A percentile compares a stretch with the other conserved stretches of the same genome.
Conservation (phyloP, 768 basidiomycete genomes). For the Termitomyces sp. region DNA sequence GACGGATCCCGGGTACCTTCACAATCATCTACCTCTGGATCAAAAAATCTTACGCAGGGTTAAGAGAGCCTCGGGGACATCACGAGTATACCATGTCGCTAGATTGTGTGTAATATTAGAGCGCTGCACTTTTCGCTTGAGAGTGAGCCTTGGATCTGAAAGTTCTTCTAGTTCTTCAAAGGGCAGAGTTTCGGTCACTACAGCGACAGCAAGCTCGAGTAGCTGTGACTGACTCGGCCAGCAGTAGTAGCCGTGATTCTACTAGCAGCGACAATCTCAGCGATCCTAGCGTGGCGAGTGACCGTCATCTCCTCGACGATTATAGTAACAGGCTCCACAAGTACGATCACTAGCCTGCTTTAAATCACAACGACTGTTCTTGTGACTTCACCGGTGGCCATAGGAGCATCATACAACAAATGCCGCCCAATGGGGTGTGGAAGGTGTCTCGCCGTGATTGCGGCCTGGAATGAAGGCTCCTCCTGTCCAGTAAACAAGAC, state of each 20-base stretch:
- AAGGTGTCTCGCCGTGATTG: not conserved
- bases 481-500: not conserved
- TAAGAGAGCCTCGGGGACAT: slow-evolving; percentile 31
- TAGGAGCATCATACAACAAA: not conserved
- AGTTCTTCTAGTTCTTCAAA: not conserved
- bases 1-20: too few relatives aligned
- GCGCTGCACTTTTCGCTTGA: slow-evolving; percentile 24
- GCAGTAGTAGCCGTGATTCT: not conserved
- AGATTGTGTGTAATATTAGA: slow-evolving; percentile 26
- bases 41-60: too few relatives aligned
- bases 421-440: not conserved
- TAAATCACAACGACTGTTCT: not conserved
- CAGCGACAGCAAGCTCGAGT: not conserved
- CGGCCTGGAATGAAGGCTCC: not conserved
- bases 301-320: not conserved
- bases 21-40: too few relatives aligned
- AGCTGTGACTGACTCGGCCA: not conserved
- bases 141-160: slow-evolving; percentile 7
- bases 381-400: not conserved
- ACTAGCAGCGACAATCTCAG: not conserved
- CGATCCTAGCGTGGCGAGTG: not conserved
- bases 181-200: not conserved
- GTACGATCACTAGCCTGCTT: not conserved
- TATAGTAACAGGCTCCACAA: not conserved
- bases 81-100: slow-evolving; percentile 29